Evolutionary conservation across 2,329 filamentous ascomycete genomes (phyloP), one percentile per base, ranked within the genome.

Genomic region (Colletotrichum sp.): DNA sequence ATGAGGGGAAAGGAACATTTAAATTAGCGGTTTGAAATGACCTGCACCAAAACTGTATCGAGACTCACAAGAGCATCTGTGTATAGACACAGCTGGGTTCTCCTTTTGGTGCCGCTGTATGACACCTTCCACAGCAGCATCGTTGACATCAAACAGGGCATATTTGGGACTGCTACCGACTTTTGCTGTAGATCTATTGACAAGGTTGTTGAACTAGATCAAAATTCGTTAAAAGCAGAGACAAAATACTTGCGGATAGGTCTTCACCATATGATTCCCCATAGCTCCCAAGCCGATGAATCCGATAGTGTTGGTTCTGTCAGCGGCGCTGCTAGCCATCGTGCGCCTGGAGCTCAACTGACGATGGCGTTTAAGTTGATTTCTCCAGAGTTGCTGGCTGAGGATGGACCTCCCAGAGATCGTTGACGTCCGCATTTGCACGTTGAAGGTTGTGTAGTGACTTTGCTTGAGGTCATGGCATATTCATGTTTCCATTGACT

Each of bases 251-350:
- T 18, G 55, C 55, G 16, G 24, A 18, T 58, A 16, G n/a, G 26
- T 9, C 6, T 0, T 58, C n/a, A 58, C 55, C 55, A 58, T 58
- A 28, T 58, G 55, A 58, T 58, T 58, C 24, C 55, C 55, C 55
- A 58, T 58, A 28, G 55, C 55, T 18, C 55, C 55, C 55, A 58
- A 58, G 24, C 55, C 55, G 55, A 58, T 58, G 55, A 58, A 58
- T 58, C 55, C 55, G 55, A 58, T 26, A 5, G 55, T 58, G 55
- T 58, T 58, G 15, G 8, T 26, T 58, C 55, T 58, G 15, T 28
- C 55, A 9, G 13, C 1, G 5, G 55, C 24, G 21, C 4, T 1
- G 15, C 55, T 28, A 0, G 55, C 5, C 24, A 28, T 28, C 15
- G 1, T 58, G 24, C 55, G 55, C 24, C 0, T 3, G 1, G 6